A percentile compares a stretch with the other conserved stretches of the same genome.
Conservation (phyloP, 2,329 filamentous ascomycete genomes). For the Aspergillus tubingensis region DNA sequence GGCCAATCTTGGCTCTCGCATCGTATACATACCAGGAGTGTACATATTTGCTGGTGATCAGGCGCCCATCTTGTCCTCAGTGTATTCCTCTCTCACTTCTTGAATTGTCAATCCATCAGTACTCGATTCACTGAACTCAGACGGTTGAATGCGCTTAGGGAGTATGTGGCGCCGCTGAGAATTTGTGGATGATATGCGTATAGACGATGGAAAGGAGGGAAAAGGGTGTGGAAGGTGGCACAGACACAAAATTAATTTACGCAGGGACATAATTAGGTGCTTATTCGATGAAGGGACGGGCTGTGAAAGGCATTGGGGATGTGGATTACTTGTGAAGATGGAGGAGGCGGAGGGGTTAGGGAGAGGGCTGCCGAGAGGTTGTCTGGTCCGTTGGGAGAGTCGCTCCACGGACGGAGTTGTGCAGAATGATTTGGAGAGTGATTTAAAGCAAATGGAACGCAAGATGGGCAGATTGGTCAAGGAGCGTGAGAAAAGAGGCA, state of each 20-base stretch:
- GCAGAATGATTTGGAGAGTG: conserved; percentile 16
- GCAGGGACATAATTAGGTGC: conserved; percentile 8
- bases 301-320: conserved; percentile 1
- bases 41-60: too few relatives aligned
- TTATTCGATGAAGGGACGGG: conserved; percentile 11
- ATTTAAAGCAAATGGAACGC: conserved; percentile 11
- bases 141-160: conserved; percentile 9
- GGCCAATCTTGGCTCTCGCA: too few relatives aligned
- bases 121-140: neutral
- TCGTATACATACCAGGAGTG: too few relatives aligned
- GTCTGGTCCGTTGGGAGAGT: conserved; percentile 16
- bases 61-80: too few relatives aligned
- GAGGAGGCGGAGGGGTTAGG: conserved; percentile 8
- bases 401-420: conserved; percentile 8
- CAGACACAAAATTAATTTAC: conserved; percentile 13
- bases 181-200: neutral
- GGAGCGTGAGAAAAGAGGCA: conserved; percentile 13
- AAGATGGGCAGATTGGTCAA: conserved; percentile 5
- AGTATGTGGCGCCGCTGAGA: conserved; percentile 10
- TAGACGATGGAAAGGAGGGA: neutral
- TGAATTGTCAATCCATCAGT: too few relatives aligned
- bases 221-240: conserved; percentile 13
- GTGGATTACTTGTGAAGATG: conserved; percentile 11
- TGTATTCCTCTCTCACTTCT: too few relatives aligned
- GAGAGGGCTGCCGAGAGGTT: conserved; percentile 11